Base-by-base conservation (phyloP, 78 protist species). In the Capsaspora owczarzaki region DNA sequence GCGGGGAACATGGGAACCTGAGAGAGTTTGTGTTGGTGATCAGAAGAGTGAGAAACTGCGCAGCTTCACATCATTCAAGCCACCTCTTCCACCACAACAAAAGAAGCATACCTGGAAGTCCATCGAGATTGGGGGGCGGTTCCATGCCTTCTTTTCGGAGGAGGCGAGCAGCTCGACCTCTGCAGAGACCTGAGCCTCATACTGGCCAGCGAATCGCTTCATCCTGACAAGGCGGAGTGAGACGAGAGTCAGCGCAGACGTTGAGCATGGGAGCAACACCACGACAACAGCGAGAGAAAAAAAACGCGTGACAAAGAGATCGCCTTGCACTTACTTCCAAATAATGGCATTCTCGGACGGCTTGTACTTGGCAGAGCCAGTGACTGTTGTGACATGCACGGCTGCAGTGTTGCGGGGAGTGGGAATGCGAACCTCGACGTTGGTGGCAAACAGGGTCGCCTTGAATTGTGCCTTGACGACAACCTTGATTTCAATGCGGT, bases 1-100 rank as follows among this genome's bases (percentile, higher is more conserved):
- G 98, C 93, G 16, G 98, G 77, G 38, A 92, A 90, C 98, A 96
- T 95, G n/a, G 98, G 96, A 40, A 95, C 98, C 87, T 84, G 86
- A 31, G 42, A 4, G 20, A 43, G 20, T 5, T 35, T 37, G 72
- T 4, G 33, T 63, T 35, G 19, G 16, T 63, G 42, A 63, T 16
- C 22, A 29, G 5, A n/a, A n/a, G n/a, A n/a, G n/a, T n/a, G n/a
- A n/a, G n/a, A n/a, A n/a, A n/a, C n/a, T 19, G 3, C 35, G 16
- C 8, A 3, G 3, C 12, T 3, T 3, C 12, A 16, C 16, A 56
- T 3, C 3, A 29, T 29, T 16, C 8, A 8, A 56, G 66, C 35
- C 6, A 8, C 35, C 10, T 12, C 29, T 16, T 6, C 27, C 53
- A 14, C 53, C 53, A 47, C 6, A 6, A 16, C 53, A 47, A 16